Base-by-base conservation (phyloP, 805 yeast genomes). In the Saccharomyces cerevisiae region DNA sequence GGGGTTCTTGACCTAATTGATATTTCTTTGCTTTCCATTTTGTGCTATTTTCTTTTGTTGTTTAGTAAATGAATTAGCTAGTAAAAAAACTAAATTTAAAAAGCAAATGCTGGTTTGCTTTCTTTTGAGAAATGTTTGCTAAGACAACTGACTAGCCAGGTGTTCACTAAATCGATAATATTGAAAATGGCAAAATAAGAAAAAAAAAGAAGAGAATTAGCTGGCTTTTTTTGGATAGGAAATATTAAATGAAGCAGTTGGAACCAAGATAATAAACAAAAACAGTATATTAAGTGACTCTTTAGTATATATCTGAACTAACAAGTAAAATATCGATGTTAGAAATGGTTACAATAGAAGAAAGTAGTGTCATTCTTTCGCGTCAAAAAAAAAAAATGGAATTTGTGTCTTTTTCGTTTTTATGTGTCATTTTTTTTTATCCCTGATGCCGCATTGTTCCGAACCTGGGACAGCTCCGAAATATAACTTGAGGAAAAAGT, bases 1-100 rank as follows among this genome's bases (percentile, higher is more conserved):
- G 70, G 59, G 11, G 29, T 27, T 26, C 46, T 24, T 26, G 28
- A 10, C 17, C 26, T 13, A 11, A 32, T 32, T 24, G 27, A 26
- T 17, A 24, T 32, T n/a, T 41, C 22, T 26, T 3, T 36, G 8
- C 14, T 22, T 22, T 49, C 43, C 13, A 17, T 36, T 36, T 36
- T 17, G 4, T n/a, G 17, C 24, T 3, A 24, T n/a, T 36, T 36
- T 8, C 11, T 17, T 36, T 17, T 2, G 22, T 36, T 21, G 8
- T 36, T 17, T 36, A 17, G 43, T 36, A 36, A 36, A 36, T 36
- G 22, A 17, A 9, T 36, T 17, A 36, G 43, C 43, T 17, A 36
- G 13, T 36, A 36, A 36, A 17, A 29, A 36, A 6, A 36, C 43
- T 36, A 36, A 17, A 36, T 17, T 17, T 36, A 36, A n/a, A 36